These are phyloP conservation scores for Aspergillus novofumigatus DNA, from an alignment of 2,329 filamentous ascomycete species.

Conservation along the genomic window DNA sequence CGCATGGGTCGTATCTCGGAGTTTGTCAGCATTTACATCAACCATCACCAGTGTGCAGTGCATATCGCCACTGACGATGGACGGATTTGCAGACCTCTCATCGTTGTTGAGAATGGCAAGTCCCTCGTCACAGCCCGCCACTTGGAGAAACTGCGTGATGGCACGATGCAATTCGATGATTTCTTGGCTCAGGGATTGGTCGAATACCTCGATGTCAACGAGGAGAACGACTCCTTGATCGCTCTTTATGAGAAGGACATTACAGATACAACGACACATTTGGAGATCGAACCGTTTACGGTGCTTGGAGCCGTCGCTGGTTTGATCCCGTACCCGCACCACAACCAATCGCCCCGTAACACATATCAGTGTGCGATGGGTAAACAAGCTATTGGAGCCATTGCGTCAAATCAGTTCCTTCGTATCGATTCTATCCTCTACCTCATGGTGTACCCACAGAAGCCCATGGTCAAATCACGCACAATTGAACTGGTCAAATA, in stretches of 20 bases:
- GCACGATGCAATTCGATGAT: conserved; percentile 86
- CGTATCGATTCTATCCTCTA: conserved; percentile 95
- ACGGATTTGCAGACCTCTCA: conserved; percentile 90
- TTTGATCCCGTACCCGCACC: conserved; percentile 94
- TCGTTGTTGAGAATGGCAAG: conserved; percentile 85
- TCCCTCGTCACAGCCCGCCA: conserved; percentile 76
- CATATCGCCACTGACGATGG: conserved; percentile 97
- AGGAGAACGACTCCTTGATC: conserved; percentile 94
- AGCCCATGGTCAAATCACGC: conserved; percentile 94
- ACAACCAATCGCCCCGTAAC: conserved; percentile 97
- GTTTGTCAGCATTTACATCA: conserved; percentile 95
- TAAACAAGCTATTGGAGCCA: conserved; percentile 98
- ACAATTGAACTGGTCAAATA: conserved; percentile 97
- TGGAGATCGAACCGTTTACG: conserved; percentile 98
- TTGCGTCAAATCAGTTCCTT: conserved; percentile 96
- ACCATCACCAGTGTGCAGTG: conserved; percentile 84
- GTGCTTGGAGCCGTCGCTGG: conserved; percentile 93
- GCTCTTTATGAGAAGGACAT: conserved; percentile 85
- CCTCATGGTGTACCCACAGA: conserved; percentile 94
- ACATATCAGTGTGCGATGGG: conserved; percentile 99
- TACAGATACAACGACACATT: conserved; percentile 77
- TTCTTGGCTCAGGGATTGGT: conserved; percentile 86
- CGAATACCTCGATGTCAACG: conserved; percentile 96
- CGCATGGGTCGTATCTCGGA: conserved; percentile 89
- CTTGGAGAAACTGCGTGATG: conserved; percentile 74